Percentiles rank a stretch among this genome's conserved stretches.
Conservation (phyloP, 345 rosid species). For the Euphorbia pulcherrima region DNA sequence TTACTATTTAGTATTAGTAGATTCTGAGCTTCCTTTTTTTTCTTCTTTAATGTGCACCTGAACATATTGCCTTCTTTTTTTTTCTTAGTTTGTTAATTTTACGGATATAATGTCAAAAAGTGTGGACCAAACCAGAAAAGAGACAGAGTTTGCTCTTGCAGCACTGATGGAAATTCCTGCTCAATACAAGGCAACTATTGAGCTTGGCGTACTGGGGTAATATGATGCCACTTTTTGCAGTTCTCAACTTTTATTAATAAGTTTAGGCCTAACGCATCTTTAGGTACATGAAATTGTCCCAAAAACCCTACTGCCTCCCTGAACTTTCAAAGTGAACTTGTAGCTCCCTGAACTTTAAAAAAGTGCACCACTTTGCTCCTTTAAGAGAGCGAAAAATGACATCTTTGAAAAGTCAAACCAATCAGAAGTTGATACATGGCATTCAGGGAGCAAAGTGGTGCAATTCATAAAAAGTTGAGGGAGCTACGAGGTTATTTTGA, state of each 20-base stretch:
- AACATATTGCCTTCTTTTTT: neutral
- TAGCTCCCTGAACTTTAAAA: too few species aligned
- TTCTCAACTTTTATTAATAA: neutral
- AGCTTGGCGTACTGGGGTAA: slow-evolving; percentile 80
- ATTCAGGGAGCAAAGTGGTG: too few species aligned
- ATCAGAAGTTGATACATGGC: too few species aligned
- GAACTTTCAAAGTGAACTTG: too few species aligned
- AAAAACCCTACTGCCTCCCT: too few species aligned
- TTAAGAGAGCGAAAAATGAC: too few species aligned
- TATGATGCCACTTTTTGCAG: neutral
- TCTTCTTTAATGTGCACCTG: neutral
- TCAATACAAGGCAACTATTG: slow-evolving; percentile 89
- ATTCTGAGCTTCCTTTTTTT: neutral
- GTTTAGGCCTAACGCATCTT: too few species aligned
- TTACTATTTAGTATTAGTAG: neutral
- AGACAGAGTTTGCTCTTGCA: slow-evolving; percentile 83
- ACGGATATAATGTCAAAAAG: slow-evolving; percentile 86
- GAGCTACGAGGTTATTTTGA: too few species aligned
- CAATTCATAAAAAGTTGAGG: too few species aligned
- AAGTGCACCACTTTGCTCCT: too few species aligned
- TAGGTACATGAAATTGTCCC: too few species aligned
- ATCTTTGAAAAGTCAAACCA: too few species aligned
- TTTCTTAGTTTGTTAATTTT: slow-evolving; percentile 81
- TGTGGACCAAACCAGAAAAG: slow-evolving; percentile 52
- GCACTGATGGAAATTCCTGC: slow-evolving; percentile 95